Conservation (phyloP, 257 asterid genomes). For the Salvia hispanica region DNA sequence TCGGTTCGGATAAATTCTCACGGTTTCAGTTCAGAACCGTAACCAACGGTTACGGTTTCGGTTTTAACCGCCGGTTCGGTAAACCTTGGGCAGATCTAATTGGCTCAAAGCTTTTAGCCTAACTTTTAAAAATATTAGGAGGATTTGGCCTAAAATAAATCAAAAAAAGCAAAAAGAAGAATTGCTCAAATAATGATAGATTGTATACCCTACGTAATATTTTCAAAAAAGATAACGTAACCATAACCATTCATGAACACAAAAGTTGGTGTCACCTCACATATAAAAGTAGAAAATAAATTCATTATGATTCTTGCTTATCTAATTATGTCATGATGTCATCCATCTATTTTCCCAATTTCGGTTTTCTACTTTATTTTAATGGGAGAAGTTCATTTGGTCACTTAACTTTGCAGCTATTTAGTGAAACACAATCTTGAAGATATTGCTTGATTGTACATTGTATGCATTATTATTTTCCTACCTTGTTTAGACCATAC, state of each 20-base stretch:
- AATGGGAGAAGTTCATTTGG: constrained; percentile 32
- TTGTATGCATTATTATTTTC: constrained; percentile 15
- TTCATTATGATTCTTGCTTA: neutral
- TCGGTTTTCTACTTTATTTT: constrained; percentile 1
- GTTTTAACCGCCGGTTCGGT: too few species aligned
- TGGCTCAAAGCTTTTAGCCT: too few species aligned
- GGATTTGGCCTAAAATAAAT: constrained; percentile 6
- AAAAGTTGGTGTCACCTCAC: constrained; percentile 26
- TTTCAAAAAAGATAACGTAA: too few species aligned
- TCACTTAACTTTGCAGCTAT: constrained; percentile 41
- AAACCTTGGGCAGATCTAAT: too few species aligned
- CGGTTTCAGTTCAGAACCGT: accelerated
- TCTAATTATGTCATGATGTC: neutral
- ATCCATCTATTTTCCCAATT: neutral
- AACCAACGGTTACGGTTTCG: too few species aligned
- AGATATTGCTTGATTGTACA: constrained; percentile 31
- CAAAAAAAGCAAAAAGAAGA: neutral
- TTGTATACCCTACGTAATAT: constrained; percentile 4
- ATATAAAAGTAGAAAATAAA: neutral
- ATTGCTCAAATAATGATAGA: constrained; percentile 5
- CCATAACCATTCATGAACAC: neutral
- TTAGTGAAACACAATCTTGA: constrained; percentile 39
- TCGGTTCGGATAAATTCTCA: too few species aligned
- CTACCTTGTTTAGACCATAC: constrained; percentile 36
- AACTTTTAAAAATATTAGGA: neutral